phyloP scores from a whole-genome alignment of 192 early-diverging fungal species.

The Gorgonomyces haynaldii region DNA sequence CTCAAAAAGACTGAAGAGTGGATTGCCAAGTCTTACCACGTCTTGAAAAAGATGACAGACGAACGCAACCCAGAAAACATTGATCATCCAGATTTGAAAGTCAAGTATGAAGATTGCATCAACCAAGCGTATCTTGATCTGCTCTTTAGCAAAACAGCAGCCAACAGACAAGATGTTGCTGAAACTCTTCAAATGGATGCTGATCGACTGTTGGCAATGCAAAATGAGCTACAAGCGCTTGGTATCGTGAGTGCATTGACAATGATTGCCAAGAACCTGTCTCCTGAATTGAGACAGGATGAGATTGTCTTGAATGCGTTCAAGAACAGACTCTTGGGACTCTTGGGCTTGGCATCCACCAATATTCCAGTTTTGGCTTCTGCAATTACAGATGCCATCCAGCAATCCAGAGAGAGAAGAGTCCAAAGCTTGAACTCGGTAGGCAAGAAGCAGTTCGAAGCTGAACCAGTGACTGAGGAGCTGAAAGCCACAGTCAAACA shows the following conservation, averaged over 20 bases:
- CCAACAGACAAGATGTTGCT: conserved; percentile 13
- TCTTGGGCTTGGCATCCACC: conserved; percentile 16
- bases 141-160: conserved; percentile 32
- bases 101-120: conserved; percentile 38
- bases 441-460: background rate
- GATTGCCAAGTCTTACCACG: conserved; percentile 34
- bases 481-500: conserved; percentile 20
- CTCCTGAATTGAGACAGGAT: conserved; percentile 27
- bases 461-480: conserved; percentile 13
- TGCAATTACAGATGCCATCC: conserved; percentile 12
- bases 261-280: conserved; percentile 59
- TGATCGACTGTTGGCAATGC: conserved; percentile 47
- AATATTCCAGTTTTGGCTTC: conserved; percentile 19
- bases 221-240: conserved; percentile 62
- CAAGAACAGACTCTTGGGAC: conserved; percentile 20
- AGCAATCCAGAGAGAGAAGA: conserved; percentile 7
- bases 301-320: conserved; percentile 10
- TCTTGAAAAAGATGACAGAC: conserved; percentile 15
- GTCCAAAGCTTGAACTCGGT: background rate
- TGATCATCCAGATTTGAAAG: conserved; percentile 19
- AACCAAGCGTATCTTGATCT: conserved; percentile 38
- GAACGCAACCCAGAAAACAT: conserved; percentile 48
- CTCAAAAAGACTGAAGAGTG: conserved; percentile 49
- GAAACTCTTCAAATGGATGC: conserved; percentile 63
- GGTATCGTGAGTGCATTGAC: conserved; percentile 54